Evolutionary conservation across 2,329 filamentous ascomycete genomes (phyloP).

Genomic region (Aspergillus quadrilineatus): DNA sequence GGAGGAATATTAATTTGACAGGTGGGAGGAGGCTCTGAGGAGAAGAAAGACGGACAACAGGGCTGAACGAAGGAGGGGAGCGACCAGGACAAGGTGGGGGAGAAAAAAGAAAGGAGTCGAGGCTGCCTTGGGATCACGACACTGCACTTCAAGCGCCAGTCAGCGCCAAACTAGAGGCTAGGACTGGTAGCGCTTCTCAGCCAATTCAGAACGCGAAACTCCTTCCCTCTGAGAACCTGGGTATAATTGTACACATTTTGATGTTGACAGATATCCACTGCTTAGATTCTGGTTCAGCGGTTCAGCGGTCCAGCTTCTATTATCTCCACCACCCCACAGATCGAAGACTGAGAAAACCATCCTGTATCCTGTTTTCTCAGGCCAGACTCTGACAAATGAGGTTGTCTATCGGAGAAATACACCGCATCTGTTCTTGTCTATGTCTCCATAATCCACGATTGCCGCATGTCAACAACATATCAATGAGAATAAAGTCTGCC

Average conservation of each 20-base stretch:
- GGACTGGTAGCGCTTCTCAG: background rate
- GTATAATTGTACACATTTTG: background rate
- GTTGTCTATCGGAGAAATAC: background rate
- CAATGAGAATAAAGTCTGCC: background rate
- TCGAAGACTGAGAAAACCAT: background rate
- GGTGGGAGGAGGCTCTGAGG: conserved; percentile 7
- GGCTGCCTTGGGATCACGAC: conserved; percentile 12
- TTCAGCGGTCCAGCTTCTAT: background rate
- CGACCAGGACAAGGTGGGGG: background rate
- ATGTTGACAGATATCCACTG: background rate
- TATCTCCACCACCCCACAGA: background rate
- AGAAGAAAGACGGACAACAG: background rate
- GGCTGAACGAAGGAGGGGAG: conserved; percentile 6
- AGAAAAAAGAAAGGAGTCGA: conserved; percentile 8
- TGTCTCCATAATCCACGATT: background rate
- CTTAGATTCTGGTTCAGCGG: background rate
- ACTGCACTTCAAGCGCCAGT: background rate
- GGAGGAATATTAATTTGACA: background rate
- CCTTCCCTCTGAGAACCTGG: background rate
- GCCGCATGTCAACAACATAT: too few species aligned
- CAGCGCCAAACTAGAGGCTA: conserved; percentile 8
- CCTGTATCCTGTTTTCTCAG: background rate
- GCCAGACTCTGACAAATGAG: background rate
- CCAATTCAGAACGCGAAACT: background rate
- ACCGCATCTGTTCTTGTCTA: background rate